Evolutionary conservation across 169 alveolate species (phyloP).

Genomic region (Plasmodium fragile): DNA sequence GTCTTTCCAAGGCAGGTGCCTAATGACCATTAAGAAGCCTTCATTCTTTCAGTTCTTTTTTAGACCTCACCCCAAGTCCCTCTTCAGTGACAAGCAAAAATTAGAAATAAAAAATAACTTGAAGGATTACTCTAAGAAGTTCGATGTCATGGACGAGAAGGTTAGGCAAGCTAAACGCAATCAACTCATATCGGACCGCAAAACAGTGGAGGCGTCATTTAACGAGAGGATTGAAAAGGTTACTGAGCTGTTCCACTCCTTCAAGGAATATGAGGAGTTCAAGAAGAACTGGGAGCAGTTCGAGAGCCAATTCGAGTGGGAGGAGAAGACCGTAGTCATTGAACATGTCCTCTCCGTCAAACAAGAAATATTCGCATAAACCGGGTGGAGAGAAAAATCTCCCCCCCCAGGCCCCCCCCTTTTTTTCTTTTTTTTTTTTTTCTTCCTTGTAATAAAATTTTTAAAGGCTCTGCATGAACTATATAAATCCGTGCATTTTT

Average conservation of each 20-base stretch:
- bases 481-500: not conserved
- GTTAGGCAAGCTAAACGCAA: slow-evolving; percentile 83
- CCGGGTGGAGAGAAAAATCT: too few species aligned
- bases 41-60: slow-evolving; percentile 89
- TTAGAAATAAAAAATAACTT: slow-evolving; percentile 89
- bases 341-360: slow-evolving; percentile 67
- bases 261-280: slow-evolving; percentile 74
- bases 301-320: slow-evolving; percentile 82
- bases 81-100: slow-evolving; percentile 83
- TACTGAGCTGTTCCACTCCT: slow-evolving; percentile 40
- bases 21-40: slow-evolving; percentile 86
- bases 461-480: not conserved
- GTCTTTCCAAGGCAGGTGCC: slow-evolving; percentile 92
- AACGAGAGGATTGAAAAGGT: slow-evolving; percentile 41
- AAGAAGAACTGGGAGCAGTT: slow-evolving; percentile 82
- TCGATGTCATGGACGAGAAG: slow-evolving; percentile 86
- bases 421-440: too few species aligned
- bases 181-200: slow-evolving; percentile 75
- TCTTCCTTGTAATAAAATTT: not conserved
- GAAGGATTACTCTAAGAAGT: slow-evolving; percentile 87
- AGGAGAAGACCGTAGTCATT: slow-evolving; percentile 68
- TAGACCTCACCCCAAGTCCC: slow-evolving; percentile 93
- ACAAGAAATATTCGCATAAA: slow-evolving; percentile 51
- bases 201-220: slow-evolving; percentile 62
- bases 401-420: not conserved